A percentile compares a stretch with the other conserved stretches of the same genome.
phyloP scores from a whole-genome alignment of 768 basidiomycete genomes.

The Dioszegia aurantiaca region DNA sequence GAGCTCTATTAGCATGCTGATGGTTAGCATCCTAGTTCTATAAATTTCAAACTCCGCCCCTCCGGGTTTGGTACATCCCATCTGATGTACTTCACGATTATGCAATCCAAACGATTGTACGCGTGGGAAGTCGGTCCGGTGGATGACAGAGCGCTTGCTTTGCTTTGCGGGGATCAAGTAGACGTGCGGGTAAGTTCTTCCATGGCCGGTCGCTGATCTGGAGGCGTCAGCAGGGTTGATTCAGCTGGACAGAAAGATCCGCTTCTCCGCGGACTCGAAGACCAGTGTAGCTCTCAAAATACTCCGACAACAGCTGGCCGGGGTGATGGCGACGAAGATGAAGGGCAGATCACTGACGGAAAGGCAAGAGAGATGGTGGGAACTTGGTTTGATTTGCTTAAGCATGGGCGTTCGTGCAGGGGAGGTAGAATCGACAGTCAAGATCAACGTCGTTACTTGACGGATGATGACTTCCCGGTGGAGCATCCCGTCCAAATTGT shows the following conservation, averaged over 20 bases:
- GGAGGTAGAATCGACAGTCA: slow-evolving; percentile 2
- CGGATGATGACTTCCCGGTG: too few relatives aligned
- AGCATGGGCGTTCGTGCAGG: slow-evolving; percentile 20
- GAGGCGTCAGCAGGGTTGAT: slow-evolving; percentile 71
- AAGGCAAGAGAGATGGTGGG: slow-evolving; percentile 69
- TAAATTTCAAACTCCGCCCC: slow-evolving; percentile 73
- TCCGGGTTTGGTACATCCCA: slow-evolving; percentile 71
- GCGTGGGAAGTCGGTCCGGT: slow-evolving; percentile 87
- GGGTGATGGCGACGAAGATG: slow-evolving; percentile 63
- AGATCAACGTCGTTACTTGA: too few relatives aligned
- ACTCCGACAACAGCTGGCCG: slow-evolving; percentile 65
- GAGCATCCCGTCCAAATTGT: too few relatives aligned
- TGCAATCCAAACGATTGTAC: slow-evolving; percentile 79
- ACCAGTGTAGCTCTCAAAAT: slow-evolving; percentile 74
- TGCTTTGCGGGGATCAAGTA: slow-evolving; percentile 77
- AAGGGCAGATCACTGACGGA: slow-evolving; percentile 62
- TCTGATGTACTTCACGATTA: slow-evolving; percentile 81
- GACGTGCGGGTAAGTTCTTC: slow-evolving; percentile 70
- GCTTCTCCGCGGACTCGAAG: slow-evolving; percentile 67
- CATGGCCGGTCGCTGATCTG: not conserved
- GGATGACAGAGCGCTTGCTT: slow-evolving; percentile 73
- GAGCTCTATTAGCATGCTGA: not conserved
- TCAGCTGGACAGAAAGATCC: slow-evolving; percentile 80
- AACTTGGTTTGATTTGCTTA: slow-evolving; percentile 60
- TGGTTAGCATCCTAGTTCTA: slow-evolving; percentile 77